phyloP scores from a whole-genome alignment of 768 basidiomycete genomes.

The Sutorius australiensis region DNA sequence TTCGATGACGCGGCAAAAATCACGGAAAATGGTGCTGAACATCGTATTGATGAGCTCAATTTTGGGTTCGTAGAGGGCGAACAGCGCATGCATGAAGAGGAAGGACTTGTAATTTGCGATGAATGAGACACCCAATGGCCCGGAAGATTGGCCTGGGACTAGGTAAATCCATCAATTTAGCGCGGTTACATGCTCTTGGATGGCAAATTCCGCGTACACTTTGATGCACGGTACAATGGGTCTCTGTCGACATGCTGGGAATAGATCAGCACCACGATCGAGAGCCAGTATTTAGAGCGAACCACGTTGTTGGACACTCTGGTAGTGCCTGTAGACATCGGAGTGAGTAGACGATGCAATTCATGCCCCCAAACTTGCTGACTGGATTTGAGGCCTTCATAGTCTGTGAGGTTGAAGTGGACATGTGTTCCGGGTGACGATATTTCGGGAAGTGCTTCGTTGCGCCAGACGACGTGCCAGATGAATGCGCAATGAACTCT shows the following conservation, averaged over 20 bases:
- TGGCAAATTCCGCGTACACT: slow-evolving; percentile 2
- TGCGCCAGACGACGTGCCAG: slow-evolving; percentile 15
- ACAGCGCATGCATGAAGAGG: slow-evolving; percentile 22
- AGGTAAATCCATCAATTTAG: background rate
- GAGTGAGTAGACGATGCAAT: slow-evolving; percentile 23
- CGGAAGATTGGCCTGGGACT: slow-evolving; percentile 16
- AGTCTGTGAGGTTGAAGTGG: slow-evolving; percentile 5
- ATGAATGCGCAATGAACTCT: slow-evolving; percentile 21
- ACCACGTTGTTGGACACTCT: slow-evolving; percentile 23
- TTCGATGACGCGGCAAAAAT: slow-evolving; percentile 20
- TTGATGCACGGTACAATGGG: background rate
- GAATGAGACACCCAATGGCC: slow-evolving; percentile 16
- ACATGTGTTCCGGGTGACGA: slow-evolving; percentile 22
- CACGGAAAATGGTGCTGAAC: slow-evolving; percentile 20
- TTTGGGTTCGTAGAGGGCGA: slow-evolving; percentile 19
- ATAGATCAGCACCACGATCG: background rate
- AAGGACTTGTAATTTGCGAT: slow-evolving; percentile 21
- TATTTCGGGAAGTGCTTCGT: slow-evolving; percentile 20
- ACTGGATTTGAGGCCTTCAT: slow-evolving; percentile 13
- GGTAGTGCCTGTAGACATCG: slow-evolving; percentile 22
- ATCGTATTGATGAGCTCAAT: slow-evolving; percentile 21
- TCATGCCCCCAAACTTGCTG: slow-evolving; percentile 11
- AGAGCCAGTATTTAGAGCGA: background rate
- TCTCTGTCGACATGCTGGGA: slow-evolving; percentile 15
- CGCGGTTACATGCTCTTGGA: no score